Evolutionary conservation across 768 basidiomycete genomes (phyloP).

Genomic region (Suillus subaureus): DNA sequence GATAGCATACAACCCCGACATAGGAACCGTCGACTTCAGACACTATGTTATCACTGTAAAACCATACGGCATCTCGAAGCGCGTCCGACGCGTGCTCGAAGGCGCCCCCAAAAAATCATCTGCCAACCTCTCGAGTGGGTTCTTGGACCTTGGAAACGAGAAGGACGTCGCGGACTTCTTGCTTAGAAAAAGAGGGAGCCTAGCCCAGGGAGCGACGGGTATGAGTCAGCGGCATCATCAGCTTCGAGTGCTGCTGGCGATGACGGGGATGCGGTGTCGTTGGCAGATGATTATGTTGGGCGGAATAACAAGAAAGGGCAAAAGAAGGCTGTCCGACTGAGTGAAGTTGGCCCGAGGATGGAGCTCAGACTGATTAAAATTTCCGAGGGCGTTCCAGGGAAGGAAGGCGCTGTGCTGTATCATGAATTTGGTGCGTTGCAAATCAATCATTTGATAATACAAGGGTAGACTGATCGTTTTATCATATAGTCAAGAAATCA

Average conservation of each 20-base stretch:
- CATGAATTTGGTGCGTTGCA: conserved; percentile 83
- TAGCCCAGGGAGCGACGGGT: conserved; percentile 58
- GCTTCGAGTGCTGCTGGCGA: conserved; percentile 84
- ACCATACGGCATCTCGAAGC: conserved; percentile 90
- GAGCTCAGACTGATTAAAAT: conserved; percentile 94
- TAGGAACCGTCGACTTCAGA: conserved; percentile 86
- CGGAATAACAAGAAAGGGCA: conserved; percentile 92
- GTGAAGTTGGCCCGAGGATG: conserved; percentile 95
- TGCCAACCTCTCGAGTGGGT: conserved; percentile 30
- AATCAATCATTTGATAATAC: conserved; percentile 6
- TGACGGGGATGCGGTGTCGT: conserved; percentile 74
- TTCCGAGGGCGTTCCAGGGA: conserved; percentile 90
- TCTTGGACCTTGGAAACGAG: conserved; percentile 85
- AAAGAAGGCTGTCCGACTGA: conserved; percentile 86
- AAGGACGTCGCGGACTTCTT: conserved; percentile 96
- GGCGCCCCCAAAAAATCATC: conserved; percentile 42
- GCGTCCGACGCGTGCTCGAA: conserved; percentile 85
- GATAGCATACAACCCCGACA: conserved; percentile 85
- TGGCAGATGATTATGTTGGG: conserved; percentile 94
- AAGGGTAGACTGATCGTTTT: conserved; percentile 7
- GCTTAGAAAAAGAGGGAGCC: conserved; percentile 68
- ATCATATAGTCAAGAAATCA: conserved; percentile 80
- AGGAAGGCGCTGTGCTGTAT: conserved; percentile 90
- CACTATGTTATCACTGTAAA: conserved; percentile 96
- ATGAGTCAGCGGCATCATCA: conserved; percentile 81